These are phyloP conservation scores for Trametes cinnabarina DNA, from an alignment of 768 basidiomycete species.

Conservation along the genomic window DNA sequence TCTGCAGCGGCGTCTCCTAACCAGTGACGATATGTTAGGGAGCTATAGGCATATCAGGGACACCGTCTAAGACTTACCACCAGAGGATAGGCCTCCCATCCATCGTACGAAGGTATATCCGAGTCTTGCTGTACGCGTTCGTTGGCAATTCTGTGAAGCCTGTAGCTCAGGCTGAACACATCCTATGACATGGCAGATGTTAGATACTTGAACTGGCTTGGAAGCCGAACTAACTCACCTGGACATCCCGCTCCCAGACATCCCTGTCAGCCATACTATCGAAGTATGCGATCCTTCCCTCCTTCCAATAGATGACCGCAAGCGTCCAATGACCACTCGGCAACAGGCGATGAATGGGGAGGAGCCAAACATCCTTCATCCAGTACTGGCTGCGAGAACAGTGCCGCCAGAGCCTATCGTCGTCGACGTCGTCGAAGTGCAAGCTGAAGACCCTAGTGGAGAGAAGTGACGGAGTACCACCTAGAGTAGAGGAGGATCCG, in stretches of 20 bases:
- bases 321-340: conserved; percentile 1
- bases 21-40: neutral
- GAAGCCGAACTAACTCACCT: neutral
- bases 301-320: neutral
- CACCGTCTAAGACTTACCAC: too few relatives aligned
- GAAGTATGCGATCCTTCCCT: neutral
- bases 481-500: neutral
- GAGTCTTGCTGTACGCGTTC: too few relatives aligned
- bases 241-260: neutral
- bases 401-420: neutral
- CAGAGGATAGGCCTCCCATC: too few relatives aligned
- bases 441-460: neutral
- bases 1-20: neutral
- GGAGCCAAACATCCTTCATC: conserved; percentile 3
- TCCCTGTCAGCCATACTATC: neutral
- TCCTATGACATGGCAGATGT: too few relatives aligned
- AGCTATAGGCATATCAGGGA: too few relatives aligned
- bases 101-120: too few relatives aligned
- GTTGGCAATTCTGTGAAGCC: too few relatives aligned
- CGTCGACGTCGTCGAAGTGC: neutral
- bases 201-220: neutral
- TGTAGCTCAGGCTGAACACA: too few relatives aligned
- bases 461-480: neutral
- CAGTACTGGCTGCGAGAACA: neutral
- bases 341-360: neutral